Percentiles rank a stretch among this genome's conserved stretches.
Conservation (phyloP, 257 asterid species). For the Nicotiana undulata region DNA sequence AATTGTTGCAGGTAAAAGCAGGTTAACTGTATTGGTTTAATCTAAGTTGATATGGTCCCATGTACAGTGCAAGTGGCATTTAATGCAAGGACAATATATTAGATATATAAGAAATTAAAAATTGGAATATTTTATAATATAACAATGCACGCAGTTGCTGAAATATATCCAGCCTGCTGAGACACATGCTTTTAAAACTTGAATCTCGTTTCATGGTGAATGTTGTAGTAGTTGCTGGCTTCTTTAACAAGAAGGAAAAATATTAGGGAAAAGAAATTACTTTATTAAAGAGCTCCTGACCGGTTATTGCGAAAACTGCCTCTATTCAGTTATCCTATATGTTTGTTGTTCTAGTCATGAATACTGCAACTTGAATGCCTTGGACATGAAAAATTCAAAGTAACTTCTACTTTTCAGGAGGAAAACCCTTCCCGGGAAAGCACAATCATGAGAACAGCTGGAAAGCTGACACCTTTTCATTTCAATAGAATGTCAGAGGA, state of each 20-base stretch:
- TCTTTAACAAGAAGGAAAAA: background rate
- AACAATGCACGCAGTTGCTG: background rate
- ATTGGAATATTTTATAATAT: background rate
- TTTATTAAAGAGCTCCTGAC: background rate
- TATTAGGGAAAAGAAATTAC: background rate
- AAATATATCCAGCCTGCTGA: background rate
- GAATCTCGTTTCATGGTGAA: background rate
- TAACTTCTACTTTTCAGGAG: slow-evolving; percentile 37
- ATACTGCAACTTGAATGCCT: background rate
- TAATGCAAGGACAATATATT: background rate
- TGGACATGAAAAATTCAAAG: background rate
- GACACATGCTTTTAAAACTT: background rate
- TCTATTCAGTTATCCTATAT: background rate
- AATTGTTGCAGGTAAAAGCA: slow-evolving; percentile 63
- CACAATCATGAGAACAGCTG: slow-evolving; percentile 89
- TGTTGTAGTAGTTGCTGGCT: background rate
- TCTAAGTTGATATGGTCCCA: background rate
- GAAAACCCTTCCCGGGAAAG: slow-evolving; percentile 93
- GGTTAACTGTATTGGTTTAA: background rate
- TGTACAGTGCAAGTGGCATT: background rate
- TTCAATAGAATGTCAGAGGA: slow-evolving; percentile 66
- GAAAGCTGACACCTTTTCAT: slow-evolving; percentile 85
- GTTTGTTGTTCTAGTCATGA: background rate
- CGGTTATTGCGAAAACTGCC: background rate
- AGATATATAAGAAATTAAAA: background rate